phyloP scores from a whole-genome alignment of 176 grass and related monocot species.

The Saccharum officinarum region DNA sequence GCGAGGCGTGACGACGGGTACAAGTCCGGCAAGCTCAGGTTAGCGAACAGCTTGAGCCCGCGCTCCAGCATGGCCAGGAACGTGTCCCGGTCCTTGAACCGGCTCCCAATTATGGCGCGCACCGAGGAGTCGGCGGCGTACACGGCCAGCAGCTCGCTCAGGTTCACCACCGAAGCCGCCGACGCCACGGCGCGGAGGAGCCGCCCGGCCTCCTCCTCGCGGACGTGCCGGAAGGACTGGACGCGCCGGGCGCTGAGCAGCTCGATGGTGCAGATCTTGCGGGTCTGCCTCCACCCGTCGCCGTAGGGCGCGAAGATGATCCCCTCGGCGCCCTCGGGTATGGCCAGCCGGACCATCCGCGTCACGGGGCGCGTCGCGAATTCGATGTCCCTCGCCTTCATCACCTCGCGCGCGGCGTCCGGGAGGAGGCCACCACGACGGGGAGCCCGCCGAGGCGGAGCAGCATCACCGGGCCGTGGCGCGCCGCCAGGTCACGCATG shows the following conservation, averaged over 20 bases:
- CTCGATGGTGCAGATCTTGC: slow-evolving; percentile 31
- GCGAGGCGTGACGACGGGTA: slow-evolving; percentile 43
- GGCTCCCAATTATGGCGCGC: slow-evolving; percentile 37
- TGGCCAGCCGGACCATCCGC: not conserved
- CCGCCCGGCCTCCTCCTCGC: slow-evolving; percentile 20
- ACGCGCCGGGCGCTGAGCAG: slow-evolving; percentile 30
- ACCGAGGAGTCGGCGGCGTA: slow-evolving; percentile 13
- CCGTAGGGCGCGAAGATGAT: slow-evolving; percentile 36
- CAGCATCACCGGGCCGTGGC: not conserved
- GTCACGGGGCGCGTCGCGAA: slow-evolving; percentile 38
- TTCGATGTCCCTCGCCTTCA: not conserved
- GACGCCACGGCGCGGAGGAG: slow-evolving; percentile 6
- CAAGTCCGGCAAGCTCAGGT: slow-evolving; percentile 17
- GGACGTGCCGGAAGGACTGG: slow-evolving; percentile 8
- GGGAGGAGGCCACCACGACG: not conserved
- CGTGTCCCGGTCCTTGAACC: slow-evolving; percentile 22
- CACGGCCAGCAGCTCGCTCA: slow-evolving; percentile 10
- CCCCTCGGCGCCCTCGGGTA: slow-evolving; percentile 1
- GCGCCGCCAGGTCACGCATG: slow-evolving; percentile 22
- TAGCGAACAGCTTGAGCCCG: slow-evolving; percentile 15
- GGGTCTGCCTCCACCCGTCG: not conserved
- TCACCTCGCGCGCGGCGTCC: not conserved
- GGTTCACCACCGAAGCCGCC: slow-evolving; percentile 8
- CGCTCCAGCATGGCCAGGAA: slow-evolving; percentile 16
- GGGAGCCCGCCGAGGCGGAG: not conserved